Conservation (phyloP, 768 basidiomycete genomes). For the Naganishia randhawae region DNA sequence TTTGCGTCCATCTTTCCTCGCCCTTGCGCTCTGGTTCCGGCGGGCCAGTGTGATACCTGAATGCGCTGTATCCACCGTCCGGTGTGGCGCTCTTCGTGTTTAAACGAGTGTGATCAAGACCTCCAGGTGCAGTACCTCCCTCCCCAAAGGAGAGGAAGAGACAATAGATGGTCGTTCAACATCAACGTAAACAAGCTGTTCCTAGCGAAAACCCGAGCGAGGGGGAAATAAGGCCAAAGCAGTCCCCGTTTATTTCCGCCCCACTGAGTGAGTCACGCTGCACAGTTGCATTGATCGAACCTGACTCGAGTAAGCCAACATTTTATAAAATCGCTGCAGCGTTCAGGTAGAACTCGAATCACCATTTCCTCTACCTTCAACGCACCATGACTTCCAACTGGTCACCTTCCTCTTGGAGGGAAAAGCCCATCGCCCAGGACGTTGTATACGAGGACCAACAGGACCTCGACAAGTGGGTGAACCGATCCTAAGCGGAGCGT, state of each 20-base stretch:
- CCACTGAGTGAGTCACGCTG: background rate
- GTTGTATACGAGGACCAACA: slow-evolving; percentile 67
- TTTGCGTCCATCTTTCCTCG: slow-evolving; percentile 38
- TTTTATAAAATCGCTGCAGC: too few species aligned
- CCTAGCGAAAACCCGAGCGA: background rate
- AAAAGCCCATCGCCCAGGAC: slow-evolving; percentile 71
- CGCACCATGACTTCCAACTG: slow-evolving; percentile 52
- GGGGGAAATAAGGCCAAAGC: background rate
- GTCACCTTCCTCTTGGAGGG: slow-evolving; percentile 76
- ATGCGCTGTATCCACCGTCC: background rate
- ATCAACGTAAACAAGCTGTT: slow-evolving; percentile 2
- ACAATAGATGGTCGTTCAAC: slow-evolving; percentile 8
- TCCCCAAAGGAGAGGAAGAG: background rate
- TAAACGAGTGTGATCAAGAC: background rate
- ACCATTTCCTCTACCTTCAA: too few species aligned
- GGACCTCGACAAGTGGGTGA: slow-evolving; percentile 59
- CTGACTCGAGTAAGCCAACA: too few species aligned
- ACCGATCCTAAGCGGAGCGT: slow-evolving; percentile 14
- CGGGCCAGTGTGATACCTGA: background rate
- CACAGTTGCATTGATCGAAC: too few species aligned
- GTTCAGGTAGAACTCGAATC: too few species aligned
- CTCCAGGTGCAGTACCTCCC: too few species aligned
- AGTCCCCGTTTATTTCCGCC: background rate
- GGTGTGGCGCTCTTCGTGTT: background rate
- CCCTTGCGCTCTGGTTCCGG: background rate